These are phyloP conservation scores for Microbotryum saponariae DNA, from an alignment of 1,284 basidiomycete species.

Conservation along the genomic window DNA sequence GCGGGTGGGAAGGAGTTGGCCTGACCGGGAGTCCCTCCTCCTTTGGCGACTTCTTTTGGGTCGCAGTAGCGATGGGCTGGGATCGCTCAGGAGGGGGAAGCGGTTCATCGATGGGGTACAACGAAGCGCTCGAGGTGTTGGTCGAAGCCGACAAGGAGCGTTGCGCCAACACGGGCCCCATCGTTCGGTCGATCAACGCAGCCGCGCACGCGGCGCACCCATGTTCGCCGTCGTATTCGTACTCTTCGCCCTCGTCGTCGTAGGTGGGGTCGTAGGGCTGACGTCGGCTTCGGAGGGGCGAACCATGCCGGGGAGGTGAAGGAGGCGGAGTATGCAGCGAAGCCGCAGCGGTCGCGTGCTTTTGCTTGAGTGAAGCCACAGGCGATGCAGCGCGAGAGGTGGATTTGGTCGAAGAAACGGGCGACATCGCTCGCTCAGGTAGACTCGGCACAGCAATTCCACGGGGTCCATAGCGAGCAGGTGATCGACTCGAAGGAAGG, in stretches of 20 bases:
- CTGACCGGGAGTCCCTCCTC: no score
- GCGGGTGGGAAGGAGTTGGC: no score
- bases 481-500: no score
- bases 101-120: no score
- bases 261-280: background rate
- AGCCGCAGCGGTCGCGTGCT: conserved; percentile 3
- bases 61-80: no score
- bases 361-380: background rate
- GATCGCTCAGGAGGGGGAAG: no score
- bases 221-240: conserved; percentile 1
- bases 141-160: background rate
- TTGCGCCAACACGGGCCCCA: conserved; percentile 8
- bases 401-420: background rate
- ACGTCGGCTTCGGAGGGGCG: conserved; percentile 1
- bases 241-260: background rate
- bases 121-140: no score
- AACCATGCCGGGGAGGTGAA: background rate
- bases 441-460: background rate
- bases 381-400: background rate
- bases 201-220: conserved; percentile 14
- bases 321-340: conserved; percentile 9
- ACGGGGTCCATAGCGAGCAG: no score
- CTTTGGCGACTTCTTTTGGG: background rate
- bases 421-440: background rate
- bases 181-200: conserved; percentile 15